A percentile compares a stretch with the other conserved stretches of the same genome.
phyloP scores from a whole-genome alignment of 2,329 filamentous ascomycete species.

The Aureobasidium melanogenum region DNA sequence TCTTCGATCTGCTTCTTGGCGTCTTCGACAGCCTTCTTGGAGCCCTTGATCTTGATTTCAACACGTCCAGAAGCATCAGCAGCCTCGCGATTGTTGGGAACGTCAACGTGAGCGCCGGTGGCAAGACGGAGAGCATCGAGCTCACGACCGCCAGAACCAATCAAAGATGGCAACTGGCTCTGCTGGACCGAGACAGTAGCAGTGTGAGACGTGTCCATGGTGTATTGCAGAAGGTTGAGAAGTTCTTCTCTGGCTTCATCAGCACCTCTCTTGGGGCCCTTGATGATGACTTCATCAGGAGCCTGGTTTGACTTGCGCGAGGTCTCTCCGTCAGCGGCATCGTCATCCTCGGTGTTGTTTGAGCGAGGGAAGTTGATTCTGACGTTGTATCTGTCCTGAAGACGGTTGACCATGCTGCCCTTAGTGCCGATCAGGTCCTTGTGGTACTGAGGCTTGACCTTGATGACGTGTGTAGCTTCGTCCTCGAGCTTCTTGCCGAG shows the following conservation, averaged over 20 bases:
- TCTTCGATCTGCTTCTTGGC: constrained; percentile 86
- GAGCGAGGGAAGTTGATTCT: constrained; percentile 89
- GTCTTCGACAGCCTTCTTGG: constrained; percentile 79
- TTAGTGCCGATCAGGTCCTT: constrained; percentile 85
- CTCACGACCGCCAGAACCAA: constrained; percentile 80
- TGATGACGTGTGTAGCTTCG: constrained; percentile 76
- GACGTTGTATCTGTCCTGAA: constrained; percentile 88
- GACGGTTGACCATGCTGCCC: constrained; percentile 78
- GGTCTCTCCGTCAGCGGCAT: constrained; percentile 61
- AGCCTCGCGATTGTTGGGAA: constrained; percentile 70
- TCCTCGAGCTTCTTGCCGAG: constrained; percentile 80
- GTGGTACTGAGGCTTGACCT: constrained; percentile 90
- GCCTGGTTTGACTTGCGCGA: constrained; percentile 63
- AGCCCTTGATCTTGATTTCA: constrained; percentile 86
- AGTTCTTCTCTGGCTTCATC: constrained; percentile 90
- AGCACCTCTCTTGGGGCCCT: constrained; percentile 85
- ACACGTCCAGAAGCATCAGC: constrained; percentile 58
- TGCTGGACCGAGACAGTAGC: constrained; percentile 78
- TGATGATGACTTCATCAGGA: constrained; percentile 80
- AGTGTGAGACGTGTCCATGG: constrained; percentile 76
- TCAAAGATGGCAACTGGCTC: constrained; percentile 86
- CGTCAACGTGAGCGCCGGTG: constrained; percentile 84
- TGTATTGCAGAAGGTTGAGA: constrained; percentile 76
- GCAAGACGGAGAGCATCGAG: constrained; percentile 82
- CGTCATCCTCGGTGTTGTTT: constrained; percentile 47